phyloP scores from a whole-genome alignment of 257 asterid genomes.

The Nemophila menziesii region DNA sequence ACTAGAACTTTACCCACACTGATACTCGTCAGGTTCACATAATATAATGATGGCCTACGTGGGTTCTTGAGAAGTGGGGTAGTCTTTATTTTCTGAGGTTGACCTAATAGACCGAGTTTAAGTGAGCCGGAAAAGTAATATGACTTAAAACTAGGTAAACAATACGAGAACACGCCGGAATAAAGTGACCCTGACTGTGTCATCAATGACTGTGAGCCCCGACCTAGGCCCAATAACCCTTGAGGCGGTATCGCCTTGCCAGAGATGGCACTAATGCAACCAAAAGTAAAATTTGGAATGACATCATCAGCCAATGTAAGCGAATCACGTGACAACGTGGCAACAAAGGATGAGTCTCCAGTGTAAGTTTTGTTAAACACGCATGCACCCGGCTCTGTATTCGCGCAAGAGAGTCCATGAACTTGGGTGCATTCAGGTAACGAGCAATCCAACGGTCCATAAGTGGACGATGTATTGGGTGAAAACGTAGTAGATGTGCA shows the following conservation, averaged over 20 bases:
- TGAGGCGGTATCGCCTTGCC: conserved; percentile 74
- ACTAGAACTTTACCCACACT: conserved; percentile 60
- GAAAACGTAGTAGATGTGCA: conserved; percentile 47
- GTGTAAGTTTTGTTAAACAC: conserved; percentile 66
- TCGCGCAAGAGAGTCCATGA: conserved; percentile 47
- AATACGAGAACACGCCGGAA: conserved; percentile 69
- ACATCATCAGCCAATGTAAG: conserved; percentile 43
- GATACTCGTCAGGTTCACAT: conserved; percentile 72
- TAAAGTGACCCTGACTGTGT: conserved; percentile 57
- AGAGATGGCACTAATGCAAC: conserved; percentile 49
- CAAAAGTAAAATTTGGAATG: conserved; percentile 56
- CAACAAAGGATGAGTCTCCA: conserved; percentile 51
- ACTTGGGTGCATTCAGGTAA: conserved; percentile 57
- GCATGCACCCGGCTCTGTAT: conserved; percentile 42
- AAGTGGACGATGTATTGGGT: conserved; percentile 53
- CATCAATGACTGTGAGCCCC: conserved; percentile 68
- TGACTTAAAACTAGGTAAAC: conserved; percentile 72
- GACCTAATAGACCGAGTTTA: conserved; percentile 69
- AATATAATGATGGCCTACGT: conserved; percentile 65
- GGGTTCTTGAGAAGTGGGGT: conserved; percentile 81
- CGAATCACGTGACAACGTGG: conserved; percentile 57
- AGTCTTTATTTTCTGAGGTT: conserved; percentile 55
- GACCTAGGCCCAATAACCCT: conserved; percentile 76
- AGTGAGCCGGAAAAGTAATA: conserved; percentile 88
- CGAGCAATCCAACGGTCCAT: conserved; percentile 49